A percentile compares a stretch with the other conserved stretches of the same genome.
Conservation (phyloP, 1,284 basidiomycete species). For the Rhodotorula glutinis region DNA sequence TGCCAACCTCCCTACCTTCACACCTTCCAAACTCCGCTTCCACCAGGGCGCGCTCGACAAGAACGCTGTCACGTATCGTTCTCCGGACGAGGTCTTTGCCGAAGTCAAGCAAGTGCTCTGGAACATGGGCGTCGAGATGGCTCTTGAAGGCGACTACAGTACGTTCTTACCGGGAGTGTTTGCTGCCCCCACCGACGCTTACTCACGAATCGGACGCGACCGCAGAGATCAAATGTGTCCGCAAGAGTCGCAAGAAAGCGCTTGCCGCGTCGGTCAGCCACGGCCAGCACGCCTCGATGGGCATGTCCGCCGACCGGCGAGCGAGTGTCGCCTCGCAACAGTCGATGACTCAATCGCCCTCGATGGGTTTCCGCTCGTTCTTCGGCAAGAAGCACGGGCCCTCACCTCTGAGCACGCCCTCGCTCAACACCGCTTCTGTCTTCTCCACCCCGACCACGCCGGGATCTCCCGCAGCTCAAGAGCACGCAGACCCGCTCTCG, state of each 20-base stretch:
- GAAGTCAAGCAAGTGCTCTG: constrained; percentile 75
- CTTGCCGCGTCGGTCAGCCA: constrained; percentile 41
- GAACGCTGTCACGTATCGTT: constrained; percentile 77
- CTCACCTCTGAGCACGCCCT: constrained; percentile 10
- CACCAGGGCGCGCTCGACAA: constrained; percentile 93
- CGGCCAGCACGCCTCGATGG: constrained; percentile 16
- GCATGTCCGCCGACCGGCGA: constrained; percentile 3
- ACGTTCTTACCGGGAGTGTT: background rate
- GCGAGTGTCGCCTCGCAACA: constrained; percentile 13
- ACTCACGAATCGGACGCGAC: background rate
- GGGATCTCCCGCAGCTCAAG: constrained; percentile 17
- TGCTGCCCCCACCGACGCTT: background rate
- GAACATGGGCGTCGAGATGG: constrained; percentile 86
- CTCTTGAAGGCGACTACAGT: constrained; percentile 83
- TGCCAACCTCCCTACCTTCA: constrained; percentile 2
- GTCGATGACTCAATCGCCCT: constrained; percentile 27
- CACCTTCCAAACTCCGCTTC: constrained; percentile 62
- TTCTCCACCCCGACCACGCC: constrained; percentile 31
- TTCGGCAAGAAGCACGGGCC: constrained; percentile 18
- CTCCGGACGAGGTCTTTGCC: constrained; percentile 81
- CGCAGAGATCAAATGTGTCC: constrained; percentile 41
- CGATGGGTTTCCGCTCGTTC: constrained; percentile 35
- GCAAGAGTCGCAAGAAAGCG: constrained; percentile 45
- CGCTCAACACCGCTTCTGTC: constrained; percentile 20
- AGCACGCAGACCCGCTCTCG: constrained; percentile 32